Evolutionary conservation across 176 grass and related monocot species (phyloP).

Genomic region (Poa pratensis): DNA sequence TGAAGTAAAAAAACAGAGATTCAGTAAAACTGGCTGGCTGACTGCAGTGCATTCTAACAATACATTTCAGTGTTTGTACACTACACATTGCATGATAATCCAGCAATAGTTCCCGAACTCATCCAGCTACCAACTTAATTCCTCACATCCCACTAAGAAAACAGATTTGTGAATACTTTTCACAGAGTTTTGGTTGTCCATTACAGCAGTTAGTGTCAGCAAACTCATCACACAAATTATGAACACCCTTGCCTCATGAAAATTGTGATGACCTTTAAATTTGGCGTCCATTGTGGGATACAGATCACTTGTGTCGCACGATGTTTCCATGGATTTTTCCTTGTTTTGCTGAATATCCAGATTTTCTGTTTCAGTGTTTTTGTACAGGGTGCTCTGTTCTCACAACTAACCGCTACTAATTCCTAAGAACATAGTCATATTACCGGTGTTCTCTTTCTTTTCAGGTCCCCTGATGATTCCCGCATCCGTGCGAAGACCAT

Average conservation of each 20-base stretch:
- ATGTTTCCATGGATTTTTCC: neutral
- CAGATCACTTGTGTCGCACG: neutral
- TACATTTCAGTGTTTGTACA: slow-evolving; percentile 7
- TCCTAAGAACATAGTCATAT: neutral
- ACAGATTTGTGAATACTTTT: too few relatives aligned
- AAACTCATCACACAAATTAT: neutral
- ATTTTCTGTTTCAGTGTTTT: neutral
- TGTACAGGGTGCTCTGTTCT: neutral
- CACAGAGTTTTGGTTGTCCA: neutral
- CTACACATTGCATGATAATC: neutral
- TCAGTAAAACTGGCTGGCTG: slow-evolving; percentile 14
- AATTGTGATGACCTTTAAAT: neutral
- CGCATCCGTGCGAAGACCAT: slow-evolving; percentile 71
- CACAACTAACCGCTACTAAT: neutral
- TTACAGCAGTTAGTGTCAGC: neutral
- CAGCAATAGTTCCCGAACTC: neutral
- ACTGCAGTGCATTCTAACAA: neutral
- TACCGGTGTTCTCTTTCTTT: neutral
- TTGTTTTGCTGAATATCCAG: slow-evolving; percentile 2
- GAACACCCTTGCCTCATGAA: neutral
- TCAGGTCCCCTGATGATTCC: slow-evolving; percentile 69
- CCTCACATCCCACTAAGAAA: too few relatives aligned
- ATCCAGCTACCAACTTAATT: neutral
- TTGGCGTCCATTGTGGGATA: neutral
- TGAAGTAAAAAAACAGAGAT: neutral